Evolutionary conservation across 352 stramenopile species (phyloP).

Genomic region (Elongisporangium prolatum): DNA sequence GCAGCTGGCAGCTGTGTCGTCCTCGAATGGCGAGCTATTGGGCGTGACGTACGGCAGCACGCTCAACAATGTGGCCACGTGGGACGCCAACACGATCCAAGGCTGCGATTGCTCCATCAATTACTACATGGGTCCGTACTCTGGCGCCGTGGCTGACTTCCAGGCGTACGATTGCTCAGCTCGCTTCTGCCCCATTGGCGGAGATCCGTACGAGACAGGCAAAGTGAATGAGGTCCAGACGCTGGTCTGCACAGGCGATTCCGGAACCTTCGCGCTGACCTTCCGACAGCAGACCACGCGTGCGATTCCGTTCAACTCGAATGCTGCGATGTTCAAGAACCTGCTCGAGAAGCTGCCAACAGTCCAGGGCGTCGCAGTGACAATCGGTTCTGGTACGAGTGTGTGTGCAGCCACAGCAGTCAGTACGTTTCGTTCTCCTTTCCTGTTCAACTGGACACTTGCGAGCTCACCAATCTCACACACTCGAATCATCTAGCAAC

Average conservation of each 20-base stretch:
- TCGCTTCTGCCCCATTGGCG: slow-evolving; percentile 84
- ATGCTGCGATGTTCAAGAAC: slow-evolving; percentile 26
- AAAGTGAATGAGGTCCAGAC: slow-evolving; percentile 73
- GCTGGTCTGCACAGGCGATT: slow-evolving; percentile 44
- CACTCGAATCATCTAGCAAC: slow-evolving; percentile 26
- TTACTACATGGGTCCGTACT: slow-evolving; percentile 67
- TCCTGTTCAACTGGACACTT: background rate
- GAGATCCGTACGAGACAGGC: slow-evolving; percentile 70
- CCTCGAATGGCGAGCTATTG: slow-evolving; percentile 31
- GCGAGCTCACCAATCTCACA: background rate
- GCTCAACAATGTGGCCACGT: slow-evolving; percentile 50
- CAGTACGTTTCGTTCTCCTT: slow-evolving; percentile 21
- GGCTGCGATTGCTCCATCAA: slow-evolving; percentile 68
- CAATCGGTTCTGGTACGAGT: slow-evolving; percentile 26
- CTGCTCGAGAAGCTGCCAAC: slow-evolving; percentile 53
- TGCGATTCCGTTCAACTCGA: slow-evolving; percentile 46
- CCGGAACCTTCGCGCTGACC: slow-evolving; percentile 57
- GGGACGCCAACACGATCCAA: slow-evolving; percentile 85
- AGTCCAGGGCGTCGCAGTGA: slow-evolving; percentile 47
- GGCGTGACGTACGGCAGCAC: slow-evolving; percentile 65
- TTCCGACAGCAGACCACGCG: slow-evolving; percentile 62
- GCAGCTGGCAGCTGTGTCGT: slow-evolving; percentile 40
- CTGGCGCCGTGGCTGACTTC: slow-evolving; percentile 46
- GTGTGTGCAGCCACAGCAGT: slow-evolving; percentile 40
- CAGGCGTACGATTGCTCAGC: slow-evolving; percentile 65